These are phyloP conservation scores for Saccharomyces eubayanus DNA, from an alignment of 805 yeast genomes.

Conservation along the genomic window DNA sequence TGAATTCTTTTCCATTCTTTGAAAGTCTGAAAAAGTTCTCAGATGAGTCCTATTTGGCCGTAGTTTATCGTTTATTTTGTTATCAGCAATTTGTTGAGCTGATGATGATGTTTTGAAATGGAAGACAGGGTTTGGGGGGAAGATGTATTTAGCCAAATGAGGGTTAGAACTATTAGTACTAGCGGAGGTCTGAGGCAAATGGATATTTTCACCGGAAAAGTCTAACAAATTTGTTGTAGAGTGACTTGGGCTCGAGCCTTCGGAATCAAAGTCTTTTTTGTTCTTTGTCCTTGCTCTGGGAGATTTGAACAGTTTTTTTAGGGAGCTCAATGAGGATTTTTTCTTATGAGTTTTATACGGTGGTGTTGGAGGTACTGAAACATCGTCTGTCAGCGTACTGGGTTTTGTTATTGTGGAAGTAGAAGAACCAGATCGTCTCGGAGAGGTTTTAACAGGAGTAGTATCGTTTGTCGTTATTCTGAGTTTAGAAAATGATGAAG, in stretches of 20 bases:
- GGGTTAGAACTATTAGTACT: not conserved
- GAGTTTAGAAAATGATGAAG: constrained; percentile 4
- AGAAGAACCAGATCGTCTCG: not conserved
- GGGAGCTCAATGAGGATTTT: constrained; percentile 24
- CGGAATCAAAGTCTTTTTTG: not conserved
- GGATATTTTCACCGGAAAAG: constrained; percentile 5
- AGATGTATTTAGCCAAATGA: constrained; percentile 8
- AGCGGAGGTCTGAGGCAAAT: not conserved
- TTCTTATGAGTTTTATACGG: constrained; percentile 19
- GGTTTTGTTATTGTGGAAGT: not conserved
- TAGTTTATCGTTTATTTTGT: not conserved
- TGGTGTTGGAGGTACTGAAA: constrained; percentile 6
- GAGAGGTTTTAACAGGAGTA: not conserved
- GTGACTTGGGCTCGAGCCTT: not conserved
- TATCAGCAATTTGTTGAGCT: not conserved
- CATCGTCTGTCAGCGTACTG: not conserved
- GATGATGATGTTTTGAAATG: constrained; percentile 4
- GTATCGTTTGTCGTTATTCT: not conserved
- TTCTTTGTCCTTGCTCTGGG: constrained; percentile 15
- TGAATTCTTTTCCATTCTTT: not conserved
- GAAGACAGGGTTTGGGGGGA: constrained; percentile 16
- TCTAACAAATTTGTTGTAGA: not conserved
- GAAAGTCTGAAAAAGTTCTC: constrained; percentile 13
- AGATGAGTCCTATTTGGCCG: constrained; percentile 5
- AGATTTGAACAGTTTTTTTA: constrained; percentile 27